Evolutionary conservation across 2,329 filamentous ascomycete species (phyloP), one percentile per base, ranked within the genome.

Genomic region (Westerdykella aurantiaca): DNA sequence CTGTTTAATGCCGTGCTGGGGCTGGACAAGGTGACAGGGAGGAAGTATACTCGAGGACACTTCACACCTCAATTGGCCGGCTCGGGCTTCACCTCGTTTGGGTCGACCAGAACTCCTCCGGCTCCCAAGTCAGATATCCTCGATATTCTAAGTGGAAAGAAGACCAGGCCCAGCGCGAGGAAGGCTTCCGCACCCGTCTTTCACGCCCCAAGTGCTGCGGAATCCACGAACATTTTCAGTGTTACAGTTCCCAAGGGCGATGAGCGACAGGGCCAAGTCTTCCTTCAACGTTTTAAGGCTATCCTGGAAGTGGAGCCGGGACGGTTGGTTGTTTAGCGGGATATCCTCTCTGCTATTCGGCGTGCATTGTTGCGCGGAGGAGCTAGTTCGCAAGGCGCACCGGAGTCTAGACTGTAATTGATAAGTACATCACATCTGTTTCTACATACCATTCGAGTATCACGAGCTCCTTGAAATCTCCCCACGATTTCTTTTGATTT

Each of bases 1-100:
- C 80, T 98, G 11, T 97, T 97, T 71, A 83, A 96, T 63, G 82
- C 91, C 57, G 76, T 97, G 12, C 78, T 98, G 6, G 91, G 90
- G 9, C 72, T 89, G 16, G 70, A 78, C 53, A 71, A 73, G 45
- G 73, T 78, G 45, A 45, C 49, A 10, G 57, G 50, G 29, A 74
- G 70, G 38, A 66, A 67, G 25, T 69, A 67, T 22, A 76, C 62
- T 65, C 80, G 66, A 71, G 89, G 72, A 51, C 74, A 72, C 77
- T 95, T 78, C 64, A 79, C 78, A 9, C 89, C 90, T 1, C 81
- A 88, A 60, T 80, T 95, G 55, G 76, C 75, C 39, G 54, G 75
- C 6, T 58, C 76, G 2, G 52, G 66, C 11, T 41, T 56, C 4
- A 53, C 56, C 6, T 46, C 49, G 1, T 31, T 55, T 11, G 41